Percentiles rank a stretch among this genome's conserved stretches.
Evolutionary conservation across 108 stramenopile genomes (phyloP).

Genomic region (Fistulifera solaris): DNA sequence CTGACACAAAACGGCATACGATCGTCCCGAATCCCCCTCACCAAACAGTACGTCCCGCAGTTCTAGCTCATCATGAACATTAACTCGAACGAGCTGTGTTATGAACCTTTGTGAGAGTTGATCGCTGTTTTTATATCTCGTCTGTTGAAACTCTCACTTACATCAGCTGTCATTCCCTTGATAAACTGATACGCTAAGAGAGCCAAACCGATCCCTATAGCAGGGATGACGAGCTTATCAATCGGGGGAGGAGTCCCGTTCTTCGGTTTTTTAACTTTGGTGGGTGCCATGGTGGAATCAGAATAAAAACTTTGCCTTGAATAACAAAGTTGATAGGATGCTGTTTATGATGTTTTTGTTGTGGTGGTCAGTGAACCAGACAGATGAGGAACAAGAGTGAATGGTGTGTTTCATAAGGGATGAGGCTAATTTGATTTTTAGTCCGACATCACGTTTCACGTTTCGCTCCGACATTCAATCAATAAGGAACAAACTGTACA

Average conservation of each 20-base stretch:
- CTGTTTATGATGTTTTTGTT: too few species aligned
- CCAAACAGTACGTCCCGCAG: conserved; percentile 78
- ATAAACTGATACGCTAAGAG: conserved; percentile 67
- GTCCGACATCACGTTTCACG: too few species aligned
- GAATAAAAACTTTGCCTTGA: too few species aligned
- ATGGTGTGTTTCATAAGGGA: too few species aligned
- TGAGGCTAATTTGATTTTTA: too few species aligned
- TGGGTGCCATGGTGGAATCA: conserved; percentile 7
- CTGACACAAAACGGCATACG: conserved; percentile 73
- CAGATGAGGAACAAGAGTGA: too few species aligned
- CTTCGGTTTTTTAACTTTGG: conserved; percentile 3
- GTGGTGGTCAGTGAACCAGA: too few species aligned
- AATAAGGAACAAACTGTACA: too few species aligned
- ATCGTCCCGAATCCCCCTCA: conserved; percentile 44
- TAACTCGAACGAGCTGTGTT: conserved; percentile 53
- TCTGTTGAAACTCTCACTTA: conserved; percentile 4
- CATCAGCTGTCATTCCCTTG: conserved; percentile 46
- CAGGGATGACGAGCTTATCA: conserved; percentile 63
- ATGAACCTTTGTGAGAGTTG: not conserved
- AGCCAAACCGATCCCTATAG: conserved; percentile 56
- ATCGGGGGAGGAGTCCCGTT: conserved; percentile 38
- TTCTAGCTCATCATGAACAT: conserved; percentile 56
- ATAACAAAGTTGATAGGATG: too few species aligned
- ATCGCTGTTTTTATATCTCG: not conserved
- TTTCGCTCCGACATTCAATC: too few species aligned